Base-by-base conservation (phyloP, 2,329 filamentous ascomycete species). In the Juglanconis oblonga region DNA sequence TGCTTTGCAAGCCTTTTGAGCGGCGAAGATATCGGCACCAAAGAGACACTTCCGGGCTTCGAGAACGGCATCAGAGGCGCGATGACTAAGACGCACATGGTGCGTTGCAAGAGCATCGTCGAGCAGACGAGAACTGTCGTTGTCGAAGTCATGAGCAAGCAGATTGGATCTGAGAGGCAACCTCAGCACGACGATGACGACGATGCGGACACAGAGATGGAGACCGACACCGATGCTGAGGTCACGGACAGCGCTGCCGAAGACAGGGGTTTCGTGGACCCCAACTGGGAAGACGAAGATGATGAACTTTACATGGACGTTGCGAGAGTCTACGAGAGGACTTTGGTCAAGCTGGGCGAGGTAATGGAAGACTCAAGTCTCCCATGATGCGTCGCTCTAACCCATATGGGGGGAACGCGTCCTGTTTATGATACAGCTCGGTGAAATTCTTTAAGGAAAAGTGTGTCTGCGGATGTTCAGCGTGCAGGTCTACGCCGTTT, bases 31-130 rank as follows among this genome's bases (percentile, higher is more conserved):
- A 74, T 87, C 3, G 83, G 87, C 13, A 87, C 87, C 0, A 82
- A 83, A 0, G 84, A 87, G 44, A 68, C 77, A 0, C 77, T 97
- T 1, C 87, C 91, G 0, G 91, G 92, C 0, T 92, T 93, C 64
- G 84, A 86, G 64, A 80, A 77, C 6, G 83, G 83, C 1, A 76
- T 80, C 5, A 74, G 79, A 1, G 85, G 87, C 0, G 88, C 91
- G 1, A 88, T 91, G 78, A 92, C 87, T 1, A 79, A 75, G 17
- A 94, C 90, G 0, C 92, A 97, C 72, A 96, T 95, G 81, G 92
- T 98, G 7, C 84, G 94, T 45, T 89, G 93, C 64, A 89, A 90
- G 69, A 91, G 90, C 68, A 77, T 96, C 35, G 90, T 92, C 0
- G 90, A 96, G 70, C 84, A 88, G 65, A 90, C 89, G 14, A 81